Evolutionary conservation across 495 filamentous ascomycete species (phyloP), one percentile per base, ranked within the genome.

Genomic region (Aspergillus ellipticus): DNA sequence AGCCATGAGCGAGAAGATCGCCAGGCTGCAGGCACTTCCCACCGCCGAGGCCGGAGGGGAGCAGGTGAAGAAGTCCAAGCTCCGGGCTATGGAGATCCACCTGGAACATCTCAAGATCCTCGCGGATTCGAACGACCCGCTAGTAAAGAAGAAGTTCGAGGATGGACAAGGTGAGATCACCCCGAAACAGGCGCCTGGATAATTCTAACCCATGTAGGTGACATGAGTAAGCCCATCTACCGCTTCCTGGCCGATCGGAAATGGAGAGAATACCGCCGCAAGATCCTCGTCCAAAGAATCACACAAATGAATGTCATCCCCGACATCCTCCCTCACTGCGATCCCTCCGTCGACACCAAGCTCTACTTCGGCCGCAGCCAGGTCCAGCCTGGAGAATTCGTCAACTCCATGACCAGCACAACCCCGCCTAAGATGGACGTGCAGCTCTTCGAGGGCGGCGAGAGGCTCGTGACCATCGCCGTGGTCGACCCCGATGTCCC

Each of bases 191-290:
- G n/a, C 9, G 17, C 5, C 20, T 47, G 3, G 10, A 10, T 6
- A 9, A 7, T 24, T 16, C 33, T 46, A 43, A 20, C 29, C 42
- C 20, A 42, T 45, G 6, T 48, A 96, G 91, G 89, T 48, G 90
- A 97, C 66, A 93, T 97, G 92, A 86, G 83, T 73, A 94, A 96
- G 71, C 95, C 94, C 35, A 89, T 99, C 68, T 99, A 99, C 78
- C 90, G 93, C 37, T 86, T 87, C 67, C 84, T 97, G 46, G 88
- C 92, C 51, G 82, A 97, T 67, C 76, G 77, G 52, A 89, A 93
- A 77, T 99, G 95, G 95, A 82, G 87, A 55, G 79, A 85, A 59
- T 89, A 91, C 74, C 83, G 86, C 57, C 84, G 82, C 43, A 81
- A 79, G 48, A 75, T 97, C 55, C 79, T 96, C 46, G 79, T 86